Conservation (phyloP, 176 grass and related monocot genomes). For the Chrysopogon serrulatus region DNA sequence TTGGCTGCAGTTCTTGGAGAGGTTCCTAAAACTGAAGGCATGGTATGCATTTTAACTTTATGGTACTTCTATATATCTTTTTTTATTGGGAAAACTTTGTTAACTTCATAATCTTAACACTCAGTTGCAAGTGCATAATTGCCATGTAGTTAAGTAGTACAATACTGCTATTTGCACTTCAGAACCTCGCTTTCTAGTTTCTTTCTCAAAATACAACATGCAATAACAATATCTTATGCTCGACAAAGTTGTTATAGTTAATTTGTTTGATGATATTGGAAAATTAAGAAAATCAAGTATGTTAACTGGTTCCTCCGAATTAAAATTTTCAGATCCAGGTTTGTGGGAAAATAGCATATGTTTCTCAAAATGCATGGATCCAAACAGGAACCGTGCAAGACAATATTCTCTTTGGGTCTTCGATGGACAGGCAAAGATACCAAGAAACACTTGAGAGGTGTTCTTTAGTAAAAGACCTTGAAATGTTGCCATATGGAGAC, state of each 20-base stretch:
- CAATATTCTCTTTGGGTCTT: conserved; percentile 87
- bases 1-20: conserved; percentile 84
- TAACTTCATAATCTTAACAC: background rate
- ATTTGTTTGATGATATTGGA: background rate
- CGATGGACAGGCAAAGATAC: conserved; percentile 65
- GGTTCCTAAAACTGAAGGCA: conserved; percentile 56
- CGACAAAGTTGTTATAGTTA: background rate
- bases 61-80: background rate
- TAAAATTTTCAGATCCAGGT: conserved; percentile 64
- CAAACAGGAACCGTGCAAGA: conserved; percentile 85
- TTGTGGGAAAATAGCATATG: conserved; percentile 73
- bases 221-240: background rate
- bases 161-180: background rate
- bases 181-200: conserved; percentile 1
- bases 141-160: background rate
- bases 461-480: conserved; percentile 75
- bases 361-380: conserved; percentile 96
- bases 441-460: conserved; percentile 67
- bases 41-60: conserved; percentile 44
- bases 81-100: background rate
- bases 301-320: background rate
- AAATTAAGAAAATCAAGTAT: background rate
- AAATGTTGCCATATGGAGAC: conserved; percentile 72
- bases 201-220: background rate
- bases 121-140: background rate